These are phyloP conservation scores for Vaccinium vitisidaea DNA, from an alignment of 148 eudicot genomes.

Conservation along the genomic window DNA sequence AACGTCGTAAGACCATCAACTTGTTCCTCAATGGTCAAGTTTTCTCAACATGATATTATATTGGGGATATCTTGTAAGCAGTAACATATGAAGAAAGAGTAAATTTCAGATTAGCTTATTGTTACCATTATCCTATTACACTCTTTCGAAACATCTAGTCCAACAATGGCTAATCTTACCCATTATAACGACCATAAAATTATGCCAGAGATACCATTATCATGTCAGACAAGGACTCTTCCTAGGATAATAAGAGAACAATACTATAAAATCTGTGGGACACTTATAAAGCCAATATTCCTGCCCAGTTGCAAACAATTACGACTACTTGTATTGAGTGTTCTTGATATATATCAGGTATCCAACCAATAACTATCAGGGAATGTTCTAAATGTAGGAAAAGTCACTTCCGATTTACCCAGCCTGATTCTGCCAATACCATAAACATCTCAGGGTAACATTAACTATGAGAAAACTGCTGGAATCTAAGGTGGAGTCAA, in stretches of 20 bases:
- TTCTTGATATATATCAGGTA: neutral
- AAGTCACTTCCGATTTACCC: neutral
- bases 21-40: neutral
- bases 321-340: neutral
- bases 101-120: neutral
- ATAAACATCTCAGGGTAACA: neutral
- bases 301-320: neutral
- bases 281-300: neutral
- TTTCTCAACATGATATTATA: neutral
- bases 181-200: neutral
- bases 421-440: neutral
- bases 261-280: neutral
- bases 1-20: neutral
- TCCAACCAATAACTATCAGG: neutral
- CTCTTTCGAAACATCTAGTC: neutral
- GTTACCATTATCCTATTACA: neutral
- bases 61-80: neutral
- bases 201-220: neutral
- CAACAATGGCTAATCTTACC: neutral
- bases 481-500: neutral
- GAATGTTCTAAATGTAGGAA: neutral
- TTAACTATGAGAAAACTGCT: neutral
- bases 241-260: neutral
- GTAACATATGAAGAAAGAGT: neutral
- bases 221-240: neutral